Base-by-base conservation (phyloP, 306 rosid species). In the Vigna hirtella region DNA sequence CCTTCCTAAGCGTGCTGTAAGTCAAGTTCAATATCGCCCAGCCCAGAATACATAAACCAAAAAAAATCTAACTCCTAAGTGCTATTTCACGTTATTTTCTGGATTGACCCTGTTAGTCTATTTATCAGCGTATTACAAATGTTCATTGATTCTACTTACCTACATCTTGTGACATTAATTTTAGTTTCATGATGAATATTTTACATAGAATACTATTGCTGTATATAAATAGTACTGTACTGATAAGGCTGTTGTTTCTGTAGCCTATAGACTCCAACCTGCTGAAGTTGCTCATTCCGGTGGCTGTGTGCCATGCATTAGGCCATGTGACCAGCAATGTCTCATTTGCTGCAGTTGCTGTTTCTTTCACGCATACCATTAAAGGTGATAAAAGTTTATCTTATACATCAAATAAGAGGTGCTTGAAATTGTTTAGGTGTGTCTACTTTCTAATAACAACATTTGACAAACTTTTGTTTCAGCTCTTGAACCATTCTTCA, bases 311-410 rank as follows among this genome's bases (percentile, higher is more conserved):
- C 70, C 98, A 94, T 42, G 97, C 97, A 17, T 83, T 94, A 66
- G 98, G 98, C 82, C 98, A 94, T 73, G 98, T 94, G 80, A 92
- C 90, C 85, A 88, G 93, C 80, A 94, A 94, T 87, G 98, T 94
- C 17, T 94, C 97, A 66, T 94, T 94, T 78, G 98, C 98, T 8
- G 98, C 98, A 4, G 98, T 94, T 49, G 98, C 97, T 36, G 98
- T 94, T 72, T 94, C 98, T 38, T 94, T 94, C 88, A 92, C 97
- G 1, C 98, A 94, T 72, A 94, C 98, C 26, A 50, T 92, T 65
- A 94, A 94, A 90, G 97, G 98, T 94, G 70, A 51, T 51, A 0
- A 30, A 78, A 18, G 3, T 78, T 78, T 10, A 49, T 71, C 28
- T 51, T 36, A 56, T 42, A 52, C 22, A 69, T 42, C 9, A 57